Percentiles rank a stretch among this genome's conserved stretches.
These are phyloP conservation scores for Globisporangium uncinulatum DNA, from an alignment of 352 stramenopile species.

Conservation along the genomic window DNA sequence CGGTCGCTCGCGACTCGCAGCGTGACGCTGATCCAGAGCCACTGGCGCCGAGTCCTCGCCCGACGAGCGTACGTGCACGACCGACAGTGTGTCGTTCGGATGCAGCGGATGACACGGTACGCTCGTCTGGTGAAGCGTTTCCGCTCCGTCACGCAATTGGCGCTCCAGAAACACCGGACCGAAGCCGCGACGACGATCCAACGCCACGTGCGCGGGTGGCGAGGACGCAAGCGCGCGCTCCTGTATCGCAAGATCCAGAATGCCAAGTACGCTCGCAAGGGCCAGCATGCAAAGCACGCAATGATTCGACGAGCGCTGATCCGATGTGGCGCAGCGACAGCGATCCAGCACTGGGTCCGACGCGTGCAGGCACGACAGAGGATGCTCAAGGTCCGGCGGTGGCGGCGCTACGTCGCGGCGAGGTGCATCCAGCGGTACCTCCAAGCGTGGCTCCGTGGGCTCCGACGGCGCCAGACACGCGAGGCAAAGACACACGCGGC, in stretches of 20 bases:
- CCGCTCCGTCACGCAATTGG: constrained; percentile 19
- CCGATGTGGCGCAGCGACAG: constrained; percentile 29
- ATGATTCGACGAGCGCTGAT: constrained; percentile 47
- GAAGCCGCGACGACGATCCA: constrained; percentile 33
- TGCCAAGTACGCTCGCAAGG: constrained; percentile 37
- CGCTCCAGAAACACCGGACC: constrained; percentile 23
- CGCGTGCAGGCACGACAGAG: constrained; percentile 28
- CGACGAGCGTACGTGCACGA: constrained; percentile 20
- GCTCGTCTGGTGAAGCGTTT: constrained; percentile 21
- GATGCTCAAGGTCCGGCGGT: constrained; percentile 38
- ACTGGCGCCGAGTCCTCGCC: constrained; percentile 27
- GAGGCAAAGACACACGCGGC: constrained; percentile 31
- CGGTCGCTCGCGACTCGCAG: constrained; percentile 16
- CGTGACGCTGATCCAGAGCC: constrained; percentile 31
- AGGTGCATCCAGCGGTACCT: constrained; percentile 49
- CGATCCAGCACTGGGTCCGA: constrained; percentile 47
- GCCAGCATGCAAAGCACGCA: constrained; percentile 46
- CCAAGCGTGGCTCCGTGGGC: constrained; percentile 34
- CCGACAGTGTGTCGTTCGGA: constrained; percentile 25
- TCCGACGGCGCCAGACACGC: constrained; percentile 26
- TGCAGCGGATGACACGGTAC: constrained; percentile 40
- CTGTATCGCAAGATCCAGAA: constrained; percentile 65
- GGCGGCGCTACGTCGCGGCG: constrained; percentile 33
- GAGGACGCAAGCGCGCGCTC: constrained; percentile 40
- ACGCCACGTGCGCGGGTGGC: constrained; percentile 35